phyloP scores from a whole-genome alignment of 2,329 filamentous ascomycete species.

The Ophiosphaerella korrae region DNA sequence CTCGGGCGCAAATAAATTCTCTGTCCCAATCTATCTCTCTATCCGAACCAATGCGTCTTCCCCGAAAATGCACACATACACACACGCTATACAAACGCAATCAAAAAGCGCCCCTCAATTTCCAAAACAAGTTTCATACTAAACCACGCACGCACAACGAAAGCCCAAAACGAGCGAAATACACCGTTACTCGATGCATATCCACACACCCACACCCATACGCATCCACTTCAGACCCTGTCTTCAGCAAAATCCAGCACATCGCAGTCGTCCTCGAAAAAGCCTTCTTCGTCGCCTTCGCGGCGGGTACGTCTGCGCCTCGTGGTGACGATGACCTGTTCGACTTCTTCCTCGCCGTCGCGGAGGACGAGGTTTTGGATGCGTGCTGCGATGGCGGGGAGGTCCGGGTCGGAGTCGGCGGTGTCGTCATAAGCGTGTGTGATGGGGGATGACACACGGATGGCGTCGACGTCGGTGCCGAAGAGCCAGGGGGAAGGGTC shows the following conservation, averaged over 20 bases:
- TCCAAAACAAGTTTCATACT: too few species aligned
- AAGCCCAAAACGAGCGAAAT: not conserved
- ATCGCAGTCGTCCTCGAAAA: slow-evolving; percentile 93
- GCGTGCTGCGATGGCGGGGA: slow-evolving; percentile 56
- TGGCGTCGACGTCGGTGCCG: slow-evolving; percentile 55
- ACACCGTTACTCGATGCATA: not conserved
- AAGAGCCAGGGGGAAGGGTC: slow-evolving; percentile 57
- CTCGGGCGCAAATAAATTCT: too few species aligned
- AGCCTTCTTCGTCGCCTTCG: slow-evolving; percentile 64
- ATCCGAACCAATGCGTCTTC: too few species aligned
- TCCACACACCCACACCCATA: slow-evolving; percentile 32
- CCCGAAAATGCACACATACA: too few species aligned
- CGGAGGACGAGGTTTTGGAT: slow-evolving; percentile 54
- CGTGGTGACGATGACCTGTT: slow-evolving; percentile 83
- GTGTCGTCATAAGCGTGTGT: slow-evolving; percentile 45
- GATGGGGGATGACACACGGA: slow-evolving; percentile 51
- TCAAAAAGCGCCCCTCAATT: too few species aligned
- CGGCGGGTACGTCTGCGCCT: slow-evolving; percentile 66
- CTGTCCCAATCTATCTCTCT: too few species aligned
- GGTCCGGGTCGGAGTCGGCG: slow-evolving; percentile 47
- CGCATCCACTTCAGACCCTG: slow-evolving; percentile 49
- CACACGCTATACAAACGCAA: too few species aligned
- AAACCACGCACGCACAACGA: not conserved
- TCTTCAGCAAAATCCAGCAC: slow-evolving; percentile 82
- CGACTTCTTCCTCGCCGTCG: slow-evolving; percentile 63